These are phyloP conservation scores for Fusarium abutilonis DNA, from an alignment of 2,329 filamentous ascomycete species.

Conservation along the genomic window DNA sequence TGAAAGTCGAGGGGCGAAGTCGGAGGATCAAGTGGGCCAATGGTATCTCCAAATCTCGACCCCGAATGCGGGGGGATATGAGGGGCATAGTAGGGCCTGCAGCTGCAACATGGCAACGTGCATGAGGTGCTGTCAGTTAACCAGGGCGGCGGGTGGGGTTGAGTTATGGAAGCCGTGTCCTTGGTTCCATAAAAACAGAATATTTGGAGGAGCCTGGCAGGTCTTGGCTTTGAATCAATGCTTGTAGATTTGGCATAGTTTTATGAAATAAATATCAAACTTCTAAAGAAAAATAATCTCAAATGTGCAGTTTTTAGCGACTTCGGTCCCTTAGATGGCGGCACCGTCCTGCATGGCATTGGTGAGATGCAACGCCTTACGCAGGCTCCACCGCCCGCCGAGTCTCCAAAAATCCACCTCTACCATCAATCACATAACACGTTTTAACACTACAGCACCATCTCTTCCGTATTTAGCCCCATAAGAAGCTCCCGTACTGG, in stretches of 20 bases:
- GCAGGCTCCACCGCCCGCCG: constrained; percentile 10
- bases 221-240: no score
- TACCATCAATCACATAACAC: constrained; percentile 43
- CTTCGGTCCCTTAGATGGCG: no score
- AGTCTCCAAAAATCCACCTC: constrained; percentile 22
- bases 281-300: no score
- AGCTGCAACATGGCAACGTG: constrained; percentile 17
- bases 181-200: no score
- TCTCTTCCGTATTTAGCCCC: constrained; percentile 25
- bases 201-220: no score
- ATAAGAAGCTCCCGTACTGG: constrained; percentile 23
- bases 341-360: constrained; percentile 10
- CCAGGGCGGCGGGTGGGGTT: background rate
- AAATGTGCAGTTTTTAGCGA: no score
- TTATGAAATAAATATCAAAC: no score
- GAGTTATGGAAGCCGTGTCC: background rate
- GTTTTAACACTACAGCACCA: constrained; percentile 20
- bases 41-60: constrained; percentile 17
- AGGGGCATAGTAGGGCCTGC: constrained; percentile 28
- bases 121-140: background rate
- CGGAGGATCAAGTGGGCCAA: constrained; percentile 25
- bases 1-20: constrained; percentile 25
- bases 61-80: constrained; percentile 43
- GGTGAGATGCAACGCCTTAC: constrained; percentile 4
- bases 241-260: no score